phyloP scores from a whole-genome alignment of 441 rosid species.

The Lepidium campestre region DNA sequence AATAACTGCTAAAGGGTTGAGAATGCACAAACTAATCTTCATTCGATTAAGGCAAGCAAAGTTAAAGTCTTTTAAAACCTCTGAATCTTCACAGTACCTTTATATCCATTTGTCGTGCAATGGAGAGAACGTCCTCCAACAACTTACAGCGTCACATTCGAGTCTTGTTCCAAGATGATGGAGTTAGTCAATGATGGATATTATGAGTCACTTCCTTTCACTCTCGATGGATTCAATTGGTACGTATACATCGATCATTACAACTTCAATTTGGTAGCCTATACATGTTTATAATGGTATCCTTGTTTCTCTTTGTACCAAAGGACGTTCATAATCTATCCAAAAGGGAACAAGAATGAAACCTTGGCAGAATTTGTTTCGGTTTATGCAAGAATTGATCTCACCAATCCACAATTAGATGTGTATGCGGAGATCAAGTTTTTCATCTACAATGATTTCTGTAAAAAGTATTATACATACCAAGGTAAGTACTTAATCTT shows the following conservation, averaged over 20 bases:
- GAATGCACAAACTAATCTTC: background rate
- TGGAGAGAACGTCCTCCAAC: conserved; percentile 9
- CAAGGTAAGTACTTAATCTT: background rate
- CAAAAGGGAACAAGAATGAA: background rate
- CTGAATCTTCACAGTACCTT: background rate
- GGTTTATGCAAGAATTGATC: background rate
- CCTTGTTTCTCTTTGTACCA: background rate
- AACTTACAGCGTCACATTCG: background rate
- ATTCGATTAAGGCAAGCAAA: no score
- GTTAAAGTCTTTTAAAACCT: no score
- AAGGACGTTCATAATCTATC: conserved; percentile 21
- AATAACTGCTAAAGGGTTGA: background rate
- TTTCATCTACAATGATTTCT: background rate
- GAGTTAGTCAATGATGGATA: background rate
- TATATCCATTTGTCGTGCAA: background rate
- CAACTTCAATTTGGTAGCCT: background rate
- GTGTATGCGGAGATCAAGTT: conserved; percentile 21
- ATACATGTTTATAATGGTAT: background rate
- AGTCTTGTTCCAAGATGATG: background rate
- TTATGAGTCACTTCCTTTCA: conserved; percentile 3
- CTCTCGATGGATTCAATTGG: conserved; percentile 4
- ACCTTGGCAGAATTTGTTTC: background rate
- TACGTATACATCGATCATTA: background rate
- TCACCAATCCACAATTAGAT: background rate
- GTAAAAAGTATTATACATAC: background rate